A percentile compares a stretch with the other conserved stretches of the same genome.
Conservation (phyloP, 495 filamentous ascomycete species). For the Penicillium bialowiezense region DNA sequence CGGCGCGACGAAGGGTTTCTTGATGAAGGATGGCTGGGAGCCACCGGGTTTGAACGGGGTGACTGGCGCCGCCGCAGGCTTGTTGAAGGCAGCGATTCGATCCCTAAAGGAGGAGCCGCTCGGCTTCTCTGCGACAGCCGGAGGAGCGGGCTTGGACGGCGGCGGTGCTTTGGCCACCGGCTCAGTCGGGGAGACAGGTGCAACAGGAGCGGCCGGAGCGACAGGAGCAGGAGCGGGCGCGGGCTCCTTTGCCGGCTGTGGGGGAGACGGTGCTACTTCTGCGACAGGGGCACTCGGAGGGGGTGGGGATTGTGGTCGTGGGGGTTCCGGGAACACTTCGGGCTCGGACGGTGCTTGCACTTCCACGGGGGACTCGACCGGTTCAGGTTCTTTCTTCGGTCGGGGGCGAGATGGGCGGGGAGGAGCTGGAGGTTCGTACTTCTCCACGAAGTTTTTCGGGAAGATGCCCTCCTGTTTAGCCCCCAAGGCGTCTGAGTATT, state of each 20-base stretch:
- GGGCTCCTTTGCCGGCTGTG: constrained; percentile 23
- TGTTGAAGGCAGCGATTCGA: constrained; percentile 96
- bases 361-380: constrained; percentile 30
- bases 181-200: constrained; percentile 33
- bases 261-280: constrained; percentile 26
- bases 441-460: constrained; percentile 95
- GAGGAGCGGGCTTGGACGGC: constrained; percentile 44
- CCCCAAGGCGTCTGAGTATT: constrained; percentile 76
- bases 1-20: constrained; percentile 97
- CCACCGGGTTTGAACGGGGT: constrained; percentile 81
- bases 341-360: constrained; percentile 30
- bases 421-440: constrained; percentile 86
- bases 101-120: constrained; percentile 76
- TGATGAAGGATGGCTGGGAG: constrained; percentile 70
- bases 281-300: constrained; percentile 12
- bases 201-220: background rate
- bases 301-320: constrained; percentile 33
- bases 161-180: constrained; percentile 40
- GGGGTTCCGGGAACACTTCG: constrained; percentile 35
- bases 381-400: constrained; percentile 67
- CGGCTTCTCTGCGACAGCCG: constrained; percentile 77
- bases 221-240: constrained; percentile 11
- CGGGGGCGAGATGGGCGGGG: constrained; percentile 76
- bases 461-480: constrained; percentile 84
- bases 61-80: constrained; percentile 76